Evolutionary conservation across 495 filamentous ascomycete species (phyloP), one percentile per base, ranked within the genome.

Genomic region (Xylaria longipes): DNA sequence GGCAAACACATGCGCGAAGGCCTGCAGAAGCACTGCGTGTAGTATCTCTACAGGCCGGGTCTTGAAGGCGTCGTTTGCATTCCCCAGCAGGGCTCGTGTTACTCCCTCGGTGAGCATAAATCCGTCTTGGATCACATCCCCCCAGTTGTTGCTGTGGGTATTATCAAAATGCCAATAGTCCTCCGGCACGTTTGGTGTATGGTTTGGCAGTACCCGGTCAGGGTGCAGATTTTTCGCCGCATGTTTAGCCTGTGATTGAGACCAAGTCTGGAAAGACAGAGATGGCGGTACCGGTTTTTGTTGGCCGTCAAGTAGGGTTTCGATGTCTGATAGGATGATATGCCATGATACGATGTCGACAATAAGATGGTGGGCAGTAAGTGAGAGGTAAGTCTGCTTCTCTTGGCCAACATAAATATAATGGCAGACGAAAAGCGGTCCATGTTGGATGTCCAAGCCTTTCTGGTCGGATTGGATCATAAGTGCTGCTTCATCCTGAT

Each of bases 341-440:
- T 86, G 79, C 89, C 88, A 91, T 0, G 89, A 91, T 3, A 90
- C 88, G 45, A 89, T 82, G 66, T 91, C 89, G n/a, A 91, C 80
- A 3, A 90, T 85, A 5, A 89, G 65, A 72, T 90, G 89, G 71
- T 90, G 89, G 9, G 80, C 85, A 14, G 84, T 82, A 72, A 91
- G 77, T 9, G 87, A 88, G 20, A 90, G 39, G 1, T 85, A 77
- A 3, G 67, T 27, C n/a, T 75, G 52, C 2, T 63, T 66, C 61
- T 63, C 80, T 73, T 33, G 74, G 72, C 65, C 67, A 39, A 56
- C 73, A 71, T 17, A 74, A 57, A 58, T 83, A 68, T 8, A 68
- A 58, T 78, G 75, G 1, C 69, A 72, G 1, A 70, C 71, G 77
- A 74, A 65, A 85, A 88, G 27, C 72, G 75, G 72, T 70, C 81